Percentiles rank a stretch among this genome's conserved stretches.
phyloP scores from a whole-genome alignment of 345 rosid genomes.

The Combretum micranthum region DNA sequence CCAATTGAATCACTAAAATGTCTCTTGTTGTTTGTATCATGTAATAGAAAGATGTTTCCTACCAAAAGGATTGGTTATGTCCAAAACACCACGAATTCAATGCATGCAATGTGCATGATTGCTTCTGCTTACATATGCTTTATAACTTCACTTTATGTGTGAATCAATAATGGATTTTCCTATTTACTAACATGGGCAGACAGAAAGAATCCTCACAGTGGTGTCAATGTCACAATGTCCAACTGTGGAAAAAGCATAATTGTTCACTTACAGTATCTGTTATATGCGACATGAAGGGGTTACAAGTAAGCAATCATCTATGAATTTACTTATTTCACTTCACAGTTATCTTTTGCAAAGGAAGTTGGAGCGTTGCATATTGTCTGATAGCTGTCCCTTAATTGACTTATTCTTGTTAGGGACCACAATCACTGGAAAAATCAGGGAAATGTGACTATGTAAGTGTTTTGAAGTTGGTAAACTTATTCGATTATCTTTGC shows the following conservation, averaged over 20 bases:
- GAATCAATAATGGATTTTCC: conserved; percentile 14
- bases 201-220: conserved; percentile 61
- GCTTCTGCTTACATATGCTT: not conserved
- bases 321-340: not conserved
- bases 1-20: not conserved
- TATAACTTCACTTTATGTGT: conserved; percentile 1
- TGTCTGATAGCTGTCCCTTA: conserved; percentile 5
- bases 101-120: not conserved
- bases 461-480: conserved; percentile 19
- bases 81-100: no score
- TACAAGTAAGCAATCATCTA: conserved; percentile 46
- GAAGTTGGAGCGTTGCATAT: not conserved
- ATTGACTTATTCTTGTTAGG: conserved; percentile 39
- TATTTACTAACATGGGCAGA: conserved; percentile 34
- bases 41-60: no score
- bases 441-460: conserved; percentile 67
- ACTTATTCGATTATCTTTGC: no score
- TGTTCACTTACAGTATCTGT: conserved; percentile 86
- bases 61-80: no score
- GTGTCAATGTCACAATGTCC: conserved; percentile 74
- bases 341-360: no score
- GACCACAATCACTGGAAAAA: conserved; percentile 53
- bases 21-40: not conserved
- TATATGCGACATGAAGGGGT: conserved; percentile 56
- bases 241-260: conserved; percentile 22